phyloP scores from a whole-genome alignment of 305 asterid genomes.

The Plantago rigida region DNA sequence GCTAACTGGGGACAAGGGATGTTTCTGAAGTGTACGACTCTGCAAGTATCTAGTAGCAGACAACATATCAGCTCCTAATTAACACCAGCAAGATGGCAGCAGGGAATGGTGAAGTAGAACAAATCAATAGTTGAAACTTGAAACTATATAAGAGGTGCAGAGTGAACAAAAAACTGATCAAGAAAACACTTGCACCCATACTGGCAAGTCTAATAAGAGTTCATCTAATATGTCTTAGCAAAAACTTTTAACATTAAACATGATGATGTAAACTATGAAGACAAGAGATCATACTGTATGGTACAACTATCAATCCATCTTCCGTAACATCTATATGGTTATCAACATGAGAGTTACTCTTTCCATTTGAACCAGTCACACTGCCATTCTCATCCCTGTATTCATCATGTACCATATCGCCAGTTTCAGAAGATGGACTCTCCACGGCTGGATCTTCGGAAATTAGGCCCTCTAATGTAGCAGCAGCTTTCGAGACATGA shows the following conservation, averaged over 20 bases:
- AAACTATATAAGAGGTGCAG: no score
- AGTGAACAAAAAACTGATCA: no score
- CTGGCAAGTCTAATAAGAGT: neutral
- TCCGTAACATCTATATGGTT: constrained; percentile 70
- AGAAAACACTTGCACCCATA: no score
- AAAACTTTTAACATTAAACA: neutral
- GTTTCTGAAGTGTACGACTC: neutral
- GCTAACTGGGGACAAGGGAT: neutral
- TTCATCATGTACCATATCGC: constrained; percentile 29
- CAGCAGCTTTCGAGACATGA: constrained; percentile 36
- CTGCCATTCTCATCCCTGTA: constrained; percentile 33
- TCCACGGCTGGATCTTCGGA: constrained; percentile 45
- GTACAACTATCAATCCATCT: constrained; percentile 68
- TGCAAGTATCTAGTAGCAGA: neutral
- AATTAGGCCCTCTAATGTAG: constrained; percentile 55
- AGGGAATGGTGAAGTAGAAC: neutral
- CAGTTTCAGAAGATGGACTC: constrained; percentile 29
- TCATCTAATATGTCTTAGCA: neutral
- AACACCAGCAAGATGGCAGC: no score
- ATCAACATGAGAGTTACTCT: constrained; percentile 30
- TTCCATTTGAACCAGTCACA: constrained; percentile 35
- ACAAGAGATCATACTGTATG: constrained; percentile 47
- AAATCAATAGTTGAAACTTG: neutral
- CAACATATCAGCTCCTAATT: neutral
- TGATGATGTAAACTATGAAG: constrained; percentile 1